Evolutionary conservation across 257 asterid genomes (phyloP).

Genomic region (Plantago major): DNA sequence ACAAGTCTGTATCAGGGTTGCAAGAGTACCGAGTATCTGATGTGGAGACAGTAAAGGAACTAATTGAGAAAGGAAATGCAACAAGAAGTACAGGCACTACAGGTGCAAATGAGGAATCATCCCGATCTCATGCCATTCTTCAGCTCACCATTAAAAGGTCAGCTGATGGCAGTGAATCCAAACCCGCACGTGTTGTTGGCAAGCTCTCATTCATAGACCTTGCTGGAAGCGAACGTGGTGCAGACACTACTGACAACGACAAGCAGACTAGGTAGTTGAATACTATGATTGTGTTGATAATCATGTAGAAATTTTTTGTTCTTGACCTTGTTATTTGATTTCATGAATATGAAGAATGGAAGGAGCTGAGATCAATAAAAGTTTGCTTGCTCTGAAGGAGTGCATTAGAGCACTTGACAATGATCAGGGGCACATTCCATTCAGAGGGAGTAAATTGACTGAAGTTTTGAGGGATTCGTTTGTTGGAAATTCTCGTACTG

Average conservation of each 20-base stretch:
- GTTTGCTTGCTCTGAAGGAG: slow-evolving; percentile 96
- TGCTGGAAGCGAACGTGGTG: slow-evolving; percentile 99
- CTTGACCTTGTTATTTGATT: neutral
- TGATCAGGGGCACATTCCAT: slow-evolving; percentile 97
- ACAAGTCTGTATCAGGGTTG: slow-evolving; percentile 67
- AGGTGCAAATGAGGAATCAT: slow-evolving; percentile 99
- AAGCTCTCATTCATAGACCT: slow-evolving; percentile 98
- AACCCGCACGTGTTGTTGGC: slow-evolving; percentile 86
- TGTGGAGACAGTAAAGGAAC: slow-evolving; percentile 74
- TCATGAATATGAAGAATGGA: slow-evolving; percentile 68
- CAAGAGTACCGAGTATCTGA: slow-evolving; percentile 60
- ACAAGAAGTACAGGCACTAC: slow-evolving; percentile 97
- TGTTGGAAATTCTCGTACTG: slow-evolving; percentile 94
- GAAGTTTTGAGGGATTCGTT: slow-evolving; percentile 93
- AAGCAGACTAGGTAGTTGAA: slow-evolving; percentile 76
- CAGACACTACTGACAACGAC: slow-evolving; percentile 99
- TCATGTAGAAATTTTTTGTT: neutral
- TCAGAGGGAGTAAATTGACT: slow-evolving; percentile 96
- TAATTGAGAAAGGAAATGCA: slow-evolving; percentile 88
- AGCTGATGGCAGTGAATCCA: slow-evolving; percentile 78
- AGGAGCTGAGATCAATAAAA: slow-evolving; percentile 99
- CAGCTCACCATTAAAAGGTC: slow-evolving; percentile 89
- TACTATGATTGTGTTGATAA: slow-evolving; percentile 3
- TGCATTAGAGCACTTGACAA: slow-evolving; percentile 98
- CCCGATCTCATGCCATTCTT: slow-evolving; percentile 98